Percentiles rank a stretch among this genome's conserved stretches.
These are phyloP conservation scores for Herpetospermum pedunculosum DNA, from an alignment of 306 rosid genomes.

Conservation along the genomic window DNA sequence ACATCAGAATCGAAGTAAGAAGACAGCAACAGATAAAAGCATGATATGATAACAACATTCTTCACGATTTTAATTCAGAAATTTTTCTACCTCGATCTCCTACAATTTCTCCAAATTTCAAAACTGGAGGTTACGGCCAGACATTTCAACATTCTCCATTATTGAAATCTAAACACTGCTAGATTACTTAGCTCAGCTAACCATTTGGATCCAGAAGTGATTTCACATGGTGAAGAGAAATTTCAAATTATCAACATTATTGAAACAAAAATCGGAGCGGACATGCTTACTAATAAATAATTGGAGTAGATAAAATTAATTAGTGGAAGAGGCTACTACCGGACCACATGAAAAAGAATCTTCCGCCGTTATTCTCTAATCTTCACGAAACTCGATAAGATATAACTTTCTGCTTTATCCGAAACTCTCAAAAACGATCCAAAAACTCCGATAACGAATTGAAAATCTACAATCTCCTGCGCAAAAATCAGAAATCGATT, in stretches of 20 bases:
- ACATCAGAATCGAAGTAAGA: not conserved
- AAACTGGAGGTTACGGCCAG: not conserved
- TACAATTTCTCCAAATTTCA: not conserved
- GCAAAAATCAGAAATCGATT: not conserved
- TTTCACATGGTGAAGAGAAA: not conserved
- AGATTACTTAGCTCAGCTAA: not conserved
- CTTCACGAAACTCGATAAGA: not conserved
- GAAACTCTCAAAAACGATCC: not conserved
- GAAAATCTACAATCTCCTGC: not conserved
- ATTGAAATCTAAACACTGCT: not conserved
- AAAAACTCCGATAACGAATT: not conserved
- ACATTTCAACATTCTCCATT: not conserved
- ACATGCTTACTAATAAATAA: not conserved
- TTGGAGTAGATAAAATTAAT: not conserved
- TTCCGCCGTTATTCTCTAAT: conserved; percentile 5
- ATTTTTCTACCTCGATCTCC: not conserved
- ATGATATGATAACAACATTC: not conserved
- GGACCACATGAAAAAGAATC: conserved; percentile 4
- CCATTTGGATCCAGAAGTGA: not conserved
- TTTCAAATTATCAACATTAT: not conserved
- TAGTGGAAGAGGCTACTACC: not conserved
- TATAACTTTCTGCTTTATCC: not conserved
- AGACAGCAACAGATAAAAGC: not conserved
- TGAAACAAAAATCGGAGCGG: not conserved
- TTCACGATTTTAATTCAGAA: not conserved